Conservation (phyloP, 2,329 filamentous ascomycete genomes). For the Colletotrichum echinochloae region DNA sequence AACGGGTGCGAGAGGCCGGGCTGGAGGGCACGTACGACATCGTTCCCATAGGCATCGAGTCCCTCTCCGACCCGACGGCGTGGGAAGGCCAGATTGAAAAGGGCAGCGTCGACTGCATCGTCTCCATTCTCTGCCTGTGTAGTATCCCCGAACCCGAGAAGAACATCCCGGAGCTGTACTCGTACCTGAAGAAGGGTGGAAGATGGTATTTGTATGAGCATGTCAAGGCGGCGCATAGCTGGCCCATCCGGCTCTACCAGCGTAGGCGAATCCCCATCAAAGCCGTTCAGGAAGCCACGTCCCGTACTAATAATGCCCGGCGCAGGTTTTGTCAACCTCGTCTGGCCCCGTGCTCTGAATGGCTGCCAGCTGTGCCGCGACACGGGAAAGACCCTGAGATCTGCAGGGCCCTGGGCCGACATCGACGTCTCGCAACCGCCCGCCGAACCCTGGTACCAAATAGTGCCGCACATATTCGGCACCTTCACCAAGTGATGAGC, state of each 20-base stretch:
- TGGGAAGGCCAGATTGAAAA: constrained; percentile 61
- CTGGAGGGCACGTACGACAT: constrained; percentile 70
- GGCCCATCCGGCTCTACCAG: constrained; percentile 61
- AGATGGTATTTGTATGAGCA: constrained; percentile 75
- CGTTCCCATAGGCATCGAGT: constrained; percentile 72
- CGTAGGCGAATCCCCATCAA: constrained; percentile 52
- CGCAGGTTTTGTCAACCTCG: constrained; percentile 61
- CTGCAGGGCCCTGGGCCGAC: constrained; percentile 63
- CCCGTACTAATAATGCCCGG: constrained; percentile 16
- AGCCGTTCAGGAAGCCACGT: neutral
- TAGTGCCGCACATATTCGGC: constrained; percentile 64
- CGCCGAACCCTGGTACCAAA: constrained; percentile 56
- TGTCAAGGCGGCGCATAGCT: constrained; percentile 56
- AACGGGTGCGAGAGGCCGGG: constrained; percentile 62
- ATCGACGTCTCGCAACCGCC: constrained; percentile 59
- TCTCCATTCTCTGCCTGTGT: constrained; percentile 72
- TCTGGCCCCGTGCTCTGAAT: constrained; percentile 65
- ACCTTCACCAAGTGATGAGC: constrained; percentile 61
- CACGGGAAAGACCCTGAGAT: constrained; percentile 59
- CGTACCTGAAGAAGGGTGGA: constrained; percentile 70
- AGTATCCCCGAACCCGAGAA: constrained; percentile 70
- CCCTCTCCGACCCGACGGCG: constrained; percentile 56
- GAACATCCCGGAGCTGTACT: constrained; percentile 67
- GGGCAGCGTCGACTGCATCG: constrained; percentile 68
- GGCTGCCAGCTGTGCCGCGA: constrained; percentile 64